These are phyloP conservation scores for Castanospermum australe DNA, from an alignment of 306 rosid genomes.

Conservation along the genomic window DNA sequence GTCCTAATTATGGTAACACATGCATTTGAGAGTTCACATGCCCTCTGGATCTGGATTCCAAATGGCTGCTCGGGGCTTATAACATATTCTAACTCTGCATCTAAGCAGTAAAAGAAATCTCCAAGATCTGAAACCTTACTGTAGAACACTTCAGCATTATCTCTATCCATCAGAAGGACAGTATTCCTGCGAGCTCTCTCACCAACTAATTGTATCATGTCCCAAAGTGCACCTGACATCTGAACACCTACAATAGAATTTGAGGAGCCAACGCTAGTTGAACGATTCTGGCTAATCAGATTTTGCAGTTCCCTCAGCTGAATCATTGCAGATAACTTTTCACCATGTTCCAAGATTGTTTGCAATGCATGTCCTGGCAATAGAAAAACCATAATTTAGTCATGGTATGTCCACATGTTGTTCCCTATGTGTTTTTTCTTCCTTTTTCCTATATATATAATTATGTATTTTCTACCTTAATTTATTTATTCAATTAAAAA, in stretches of 20 bases:
- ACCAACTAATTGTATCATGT: constrained; percentile 90
- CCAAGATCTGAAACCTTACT: constrained; percentile 96
- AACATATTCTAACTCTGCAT: constrained; percentile 76
- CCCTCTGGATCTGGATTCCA: constrained; percentile 71
- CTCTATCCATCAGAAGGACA: constrained; percentile 97
- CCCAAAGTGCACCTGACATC: constrained; percentile 93
- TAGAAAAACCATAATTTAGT: constrained; percentile 22
- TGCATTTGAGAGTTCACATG: constrained; percentile 89
- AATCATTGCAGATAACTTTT: constrained; percentile 89
- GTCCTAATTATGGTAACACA: constrained; percentile 67
- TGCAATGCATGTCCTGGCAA: constrained; percentile 81
- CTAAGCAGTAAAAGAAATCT: constrained; percentile 77
- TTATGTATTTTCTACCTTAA: constrained; percentile 1
- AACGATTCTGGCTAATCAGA: constrained; percentile 70
- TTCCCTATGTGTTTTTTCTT: neutral
- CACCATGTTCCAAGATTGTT: constrained; percentile 92
- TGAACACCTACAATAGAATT: constrained; percentile 53
- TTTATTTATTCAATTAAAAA: neutral
- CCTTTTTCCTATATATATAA: neutral
- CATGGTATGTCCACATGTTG: constrained; percentile 5
- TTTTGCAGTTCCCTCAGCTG: constrained; percentile 91
- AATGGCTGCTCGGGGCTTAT: constrained; percentile 65
- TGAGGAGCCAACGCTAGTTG: constrained; percentile 50
- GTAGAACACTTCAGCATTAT: constrained; percentile 94
- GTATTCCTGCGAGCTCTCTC: constrained; percentile 87